Percentiles rank a stretch among this genome's conserved stretches.
Evolutionary conservation across 169 alveolate genomes (phyloP).

Genomic region (Besnoitia besnoiti): DNA sequence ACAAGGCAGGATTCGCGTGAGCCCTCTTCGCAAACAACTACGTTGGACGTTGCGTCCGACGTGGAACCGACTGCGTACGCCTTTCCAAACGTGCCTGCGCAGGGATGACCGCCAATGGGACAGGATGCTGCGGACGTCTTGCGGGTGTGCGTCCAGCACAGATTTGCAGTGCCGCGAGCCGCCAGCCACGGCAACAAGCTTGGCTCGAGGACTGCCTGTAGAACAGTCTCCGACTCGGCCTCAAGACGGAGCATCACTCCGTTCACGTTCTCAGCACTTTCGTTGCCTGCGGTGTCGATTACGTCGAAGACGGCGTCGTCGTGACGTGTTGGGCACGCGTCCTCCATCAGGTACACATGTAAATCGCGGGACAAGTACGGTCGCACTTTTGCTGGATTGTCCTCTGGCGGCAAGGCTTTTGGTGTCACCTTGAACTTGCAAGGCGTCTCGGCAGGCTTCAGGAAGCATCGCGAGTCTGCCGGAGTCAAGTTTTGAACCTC

Average conservation of each 20-base stretch:
- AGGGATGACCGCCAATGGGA: background rate
- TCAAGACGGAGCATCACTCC: background rate
- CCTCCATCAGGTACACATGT: background rate
- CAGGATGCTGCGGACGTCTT: background rate
- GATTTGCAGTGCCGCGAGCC: background rate
- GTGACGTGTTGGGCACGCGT: background rate
- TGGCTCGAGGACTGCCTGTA: background rate
- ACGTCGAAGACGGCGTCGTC: background rate
- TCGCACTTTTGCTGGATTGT: background rate
- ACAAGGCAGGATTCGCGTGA: background rate
- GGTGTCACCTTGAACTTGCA: background rate
- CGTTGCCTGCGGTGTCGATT: background rate
- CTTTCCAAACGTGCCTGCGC: background rate
- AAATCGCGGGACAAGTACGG: background rate
- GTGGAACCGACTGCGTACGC: background rate
- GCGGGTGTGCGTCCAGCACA: conserved; percentile 13
- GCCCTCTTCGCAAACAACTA: background rate
- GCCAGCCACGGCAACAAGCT: background rate
- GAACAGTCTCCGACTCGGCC: background rate
- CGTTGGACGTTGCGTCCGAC: background rate
- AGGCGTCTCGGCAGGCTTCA: background rate
- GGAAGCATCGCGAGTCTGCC: background rate
- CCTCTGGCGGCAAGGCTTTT: background rate
- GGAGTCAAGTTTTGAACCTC: background rate
- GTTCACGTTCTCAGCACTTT: background rate